Evolutionary conservation across 495 filamentous ascomycete species (phyloP).

Genomic region (Xylaria castorea): DNA sequence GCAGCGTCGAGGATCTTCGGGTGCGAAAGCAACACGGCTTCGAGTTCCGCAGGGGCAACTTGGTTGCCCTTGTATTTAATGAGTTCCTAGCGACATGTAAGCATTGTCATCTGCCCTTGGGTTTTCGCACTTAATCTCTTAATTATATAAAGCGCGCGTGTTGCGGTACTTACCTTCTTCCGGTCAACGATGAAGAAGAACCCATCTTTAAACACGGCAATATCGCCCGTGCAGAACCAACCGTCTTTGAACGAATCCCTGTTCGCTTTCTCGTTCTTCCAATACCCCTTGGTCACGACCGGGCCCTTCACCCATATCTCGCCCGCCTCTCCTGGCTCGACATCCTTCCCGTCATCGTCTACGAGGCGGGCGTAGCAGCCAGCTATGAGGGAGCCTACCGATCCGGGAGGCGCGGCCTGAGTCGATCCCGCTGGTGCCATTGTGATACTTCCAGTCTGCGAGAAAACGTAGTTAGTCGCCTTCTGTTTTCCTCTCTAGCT

Average conservation of each 20-base stretch:
- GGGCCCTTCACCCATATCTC: conserved; percentile 53
- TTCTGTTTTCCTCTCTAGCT: too few relatives aligned
- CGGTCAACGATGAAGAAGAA: conserved; percentile 69
- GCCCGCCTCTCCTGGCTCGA: conserved; percentile 47
- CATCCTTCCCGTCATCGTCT: conserved; percentile 50
- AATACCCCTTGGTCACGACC: conserved; percentile 72
- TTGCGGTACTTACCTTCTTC: conserved; percentile 68
- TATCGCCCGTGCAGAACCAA: conserved; percentile 80
- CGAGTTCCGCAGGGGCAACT: conserved; percentile 80
- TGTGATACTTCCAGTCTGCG: conserved; percentile 40
- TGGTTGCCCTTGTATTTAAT: conserved; percentile 70
- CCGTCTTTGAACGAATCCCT: conserved; percentile 59
- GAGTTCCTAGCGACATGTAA: conserved; percentile 37
- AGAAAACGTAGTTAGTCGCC: neutral
- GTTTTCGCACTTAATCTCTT: neutral
- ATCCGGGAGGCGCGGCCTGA: conserved; percentile 32
- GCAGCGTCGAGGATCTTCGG: conserved; percentile 76
- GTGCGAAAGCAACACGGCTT: conserved; percentile 65
- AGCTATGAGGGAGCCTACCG: conserved; percentile 64
- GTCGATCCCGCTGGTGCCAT: conserved; percentile 20
- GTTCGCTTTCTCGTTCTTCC: conserved; percentile 67
- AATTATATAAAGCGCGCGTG: neutral
- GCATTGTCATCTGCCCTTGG: neutral
- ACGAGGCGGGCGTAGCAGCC: conserved; percentile 61
- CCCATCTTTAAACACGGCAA: conserved; percentile 58